phyloP scores from a whole-genome alignment of 768 basidiomycete genomes.

The Epithele typhae region DNA sequence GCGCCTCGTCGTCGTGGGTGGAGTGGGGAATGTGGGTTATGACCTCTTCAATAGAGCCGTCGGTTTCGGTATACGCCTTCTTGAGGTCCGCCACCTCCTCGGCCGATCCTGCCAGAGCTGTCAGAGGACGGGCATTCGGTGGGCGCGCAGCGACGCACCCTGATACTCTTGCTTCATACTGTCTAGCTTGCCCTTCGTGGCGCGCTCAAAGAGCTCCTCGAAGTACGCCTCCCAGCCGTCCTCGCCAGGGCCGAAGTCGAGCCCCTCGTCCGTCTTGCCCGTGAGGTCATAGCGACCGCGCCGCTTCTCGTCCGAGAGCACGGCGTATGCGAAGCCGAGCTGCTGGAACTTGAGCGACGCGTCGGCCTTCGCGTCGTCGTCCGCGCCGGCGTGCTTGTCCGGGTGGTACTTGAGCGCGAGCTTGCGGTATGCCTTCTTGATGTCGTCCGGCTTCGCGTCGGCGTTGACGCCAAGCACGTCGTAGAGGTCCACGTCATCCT shows the following conservation, averaged over 20 bases:
- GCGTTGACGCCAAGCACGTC: constrained; percentile 55
- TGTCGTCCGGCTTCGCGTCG: constrained; percentile 56
- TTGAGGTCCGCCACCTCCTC: constrained; percentile 84
- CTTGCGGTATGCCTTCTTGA: constrained; percentile 82
- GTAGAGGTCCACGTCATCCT: constrained; percentile 75
- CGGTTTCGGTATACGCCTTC: constrained; percentile 62
- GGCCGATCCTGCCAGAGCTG: constrained; percentile 55
- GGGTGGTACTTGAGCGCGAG: constrained; percentile 83
- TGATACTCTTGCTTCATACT: constrained; percentile 95
- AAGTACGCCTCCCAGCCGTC: constrained; percentile 97
- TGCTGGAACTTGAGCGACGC: constrained; percentile 85
- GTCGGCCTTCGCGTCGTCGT: constrained; percentile 56
- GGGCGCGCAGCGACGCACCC: constrained; percentile 41
- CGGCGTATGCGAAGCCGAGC: constrained; percentile 90
- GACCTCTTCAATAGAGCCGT: constrained; percentile 77
- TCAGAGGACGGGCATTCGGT: not conserved
- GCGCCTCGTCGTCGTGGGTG: constrained; percentile 76
- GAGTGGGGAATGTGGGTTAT: constrained; percentile 87
- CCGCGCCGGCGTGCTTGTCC: constrained; percentile 74
- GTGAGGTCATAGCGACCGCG: constrained; percentile 79
- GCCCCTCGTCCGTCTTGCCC: constrained; percentile 79
- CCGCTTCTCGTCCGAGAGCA: constrained; percentile 75
- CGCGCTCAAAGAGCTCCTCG: constrained; percentile 80
- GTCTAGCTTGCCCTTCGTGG: constrained; percentile 82
- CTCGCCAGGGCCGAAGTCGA: constrained; percentile 65